These are phyloP conservation scores for Pichia exigua DNA, from an alignment of 805 yeast species.

Conservation along the genomic window DNA sequence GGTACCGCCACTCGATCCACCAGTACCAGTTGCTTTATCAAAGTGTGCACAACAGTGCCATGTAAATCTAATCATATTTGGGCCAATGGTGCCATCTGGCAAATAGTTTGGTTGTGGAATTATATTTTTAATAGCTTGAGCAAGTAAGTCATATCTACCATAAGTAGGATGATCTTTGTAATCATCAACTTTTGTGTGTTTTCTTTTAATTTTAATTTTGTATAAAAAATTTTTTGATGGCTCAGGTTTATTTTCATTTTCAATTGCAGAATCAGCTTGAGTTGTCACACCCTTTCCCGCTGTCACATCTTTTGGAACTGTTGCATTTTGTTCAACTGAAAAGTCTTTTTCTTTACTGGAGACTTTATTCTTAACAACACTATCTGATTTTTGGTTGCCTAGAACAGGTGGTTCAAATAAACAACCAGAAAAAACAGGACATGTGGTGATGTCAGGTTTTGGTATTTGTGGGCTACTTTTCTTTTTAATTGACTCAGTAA, in stretches of 20 bases:
- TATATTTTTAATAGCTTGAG: slow-evolving; percentile 29
- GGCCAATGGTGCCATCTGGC: slow-evolving; percentile 61
- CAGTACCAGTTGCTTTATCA: slow-evolving; percentile 44
- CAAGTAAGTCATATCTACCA: slow-evolving; percentile 28
- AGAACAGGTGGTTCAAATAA: background rate
- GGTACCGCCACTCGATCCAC: slow-evolving; percentile 70
- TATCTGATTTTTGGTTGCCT: background rate
- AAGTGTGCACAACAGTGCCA: slow-evolving; percentile 89
- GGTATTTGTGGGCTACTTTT: background rate
- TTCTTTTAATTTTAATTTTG: slow-evolving; percentile 23
- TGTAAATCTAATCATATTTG: slow-evolving; percentile 68
- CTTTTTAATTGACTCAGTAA: slow-evolving; percentile 5
- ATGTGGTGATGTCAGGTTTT: background rate
- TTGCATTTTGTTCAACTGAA: background rate
- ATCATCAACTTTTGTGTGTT: slow-evolving; percentile 13
- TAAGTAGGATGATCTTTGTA: slow-evolving; percentile 17
- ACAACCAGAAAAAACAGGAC: slow-evolving; percentile 8
- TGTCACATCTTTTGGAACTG: too few species aligned
- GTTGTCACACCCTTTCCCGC: too few species aligned
- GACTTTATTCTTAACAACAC: background rate
- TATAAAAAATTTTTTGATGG: slow-evolving; percentile 16
- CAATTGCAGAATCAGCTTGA: background rate
- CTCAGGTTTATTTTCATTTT: slow-evolving; percentile 6
- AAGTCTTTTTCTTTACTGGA: too few species aligned
- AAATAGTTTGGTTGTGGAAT: slow-evolving; percentile 41